Evolutionary conservation across 345 rosid species (phyloP), one percentile per base, ranked within the genome.

Genomic region (Populus tremula): DNA sequence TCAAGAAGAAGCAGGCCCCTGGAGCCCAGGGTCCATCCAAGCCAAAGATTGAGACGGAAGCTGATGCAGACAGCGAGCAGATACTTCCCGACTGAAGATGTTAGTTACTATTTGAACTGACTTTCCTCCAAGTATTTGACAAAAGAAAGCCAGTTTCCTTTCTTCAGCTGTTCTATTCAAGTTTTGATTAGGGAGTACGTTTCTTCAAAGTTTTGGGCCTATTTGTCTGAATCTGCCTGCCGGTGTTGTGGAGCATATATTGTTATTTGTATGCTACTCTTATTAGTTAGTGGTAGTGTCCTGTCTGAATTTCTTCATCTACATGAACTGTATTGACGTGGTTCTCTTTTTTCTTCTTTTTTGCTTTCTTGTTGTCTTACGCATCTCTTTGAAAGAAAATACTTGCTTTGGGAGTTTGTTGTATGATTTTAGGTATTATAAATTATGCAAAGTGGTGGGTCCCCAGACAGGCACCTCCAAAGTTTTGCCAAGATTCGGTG

Each of bases 1-100:
- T 96, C 79, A 93, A 96, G 93, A 93, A 93, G 92, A 88, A 89
- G 86, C 92, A 89, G 82, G 91, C 97, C 72, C 91, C 99, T 8
- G 99, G 96, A 66, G 86, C 96, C 71, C 84, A 70, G 68, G 80
- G 76, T 39, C 88, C 89, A 21, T 79, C 92, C 61, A 89, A 93
- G 80, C 97, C 99, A 0, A 86, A 88, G 69, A 81, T 93, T 31
- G 99, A 93, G 87, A 92, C 98, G 0, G 98, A 92, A 85, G 97
- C 87, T 49, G 98, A 96, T 87, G 98, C 97, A 3, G 98, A 96
- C 35, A 78, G 88, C 23, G 99, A 96, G 82, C 97, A 96, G 85
- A 91, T 92, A 54, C 91, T 96, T 67, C 96, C 98, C 0, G 99
- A 96, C 47, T 95, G 82, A 87, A 35, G 38, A 71, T 41, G 21